Conservation (phyloP, 768 basidiomycete genomes). For the Agrocybe praecox region DNA sequence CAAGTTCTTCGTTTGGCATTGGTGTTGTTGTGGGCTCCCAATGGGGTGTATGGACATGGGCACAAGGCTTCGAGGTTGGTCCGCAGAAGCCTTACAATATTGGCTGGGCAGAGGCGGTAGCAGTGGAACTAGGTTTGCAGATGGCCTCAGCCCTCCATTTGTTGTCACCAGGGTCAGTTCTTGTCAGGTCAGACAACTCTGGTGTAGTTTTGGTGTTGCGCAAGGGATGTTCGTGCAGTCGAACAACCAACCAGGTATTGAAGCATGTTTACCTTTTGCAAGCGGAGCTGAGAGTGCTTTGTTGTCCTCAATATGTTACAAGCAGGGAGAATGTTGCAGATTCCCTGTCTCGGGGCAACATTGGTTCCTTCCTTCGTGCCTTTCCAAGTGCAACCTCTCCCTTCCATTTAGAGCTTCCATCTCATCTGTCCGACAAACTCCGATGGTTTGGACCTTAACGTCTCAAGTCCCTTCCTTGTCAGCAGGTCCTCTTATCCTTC, state of each 20-base stretch:
- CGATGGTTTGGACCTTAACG: conserved; percentile 14
- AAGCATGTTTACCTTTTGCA: conserved; percentile 8
- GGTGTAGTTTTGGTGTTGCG: conserved; percentile 32
- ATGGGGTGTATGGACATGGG: conserved; percentile 33
- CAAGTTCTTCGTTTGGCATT: conserved; percentile 41
- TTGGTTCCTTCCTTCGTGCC: conserved; percentile 12
- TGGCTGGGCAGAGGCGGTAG: conserved; percentile 30
- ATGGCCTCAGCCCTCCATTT: conserved; percentile 4
- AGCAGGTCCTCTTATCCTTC: too few species aligned
- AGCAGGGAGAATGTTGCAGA: conserved; percentile 14
- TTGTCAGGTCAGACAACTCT: conserved; percentile 36
- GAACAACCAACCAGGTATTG: conserved; percentile 16
- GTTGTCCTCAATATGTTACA: conserved; percentile 3
- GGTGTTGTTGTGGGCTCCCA: conserved; percentile 27
- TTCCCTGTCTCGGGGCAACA: conserved; percentile 14
- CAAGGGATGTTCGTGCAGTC: conserved; percentile 19
- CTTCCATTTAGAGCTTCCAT: background rate
- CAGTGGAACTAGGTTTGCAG: conserved; percentile 25
- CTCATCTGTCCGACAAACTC: conserved; percentile 7
- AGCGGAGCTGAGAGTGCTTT: background rate
- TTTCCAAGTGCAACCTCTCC: conserved; percentile 7
- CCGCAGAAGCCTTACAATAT: conserved; percentile 18
- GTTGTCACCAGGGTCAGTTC: conserved; percentile 13
- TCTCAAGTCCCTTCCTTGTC: background rate
- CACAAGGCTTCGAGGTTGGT: conserved; percentile 13